phyloP scores from a whole-genome alignment of 768 basidiomycete species.

The Boletellus sp. region DNA sequence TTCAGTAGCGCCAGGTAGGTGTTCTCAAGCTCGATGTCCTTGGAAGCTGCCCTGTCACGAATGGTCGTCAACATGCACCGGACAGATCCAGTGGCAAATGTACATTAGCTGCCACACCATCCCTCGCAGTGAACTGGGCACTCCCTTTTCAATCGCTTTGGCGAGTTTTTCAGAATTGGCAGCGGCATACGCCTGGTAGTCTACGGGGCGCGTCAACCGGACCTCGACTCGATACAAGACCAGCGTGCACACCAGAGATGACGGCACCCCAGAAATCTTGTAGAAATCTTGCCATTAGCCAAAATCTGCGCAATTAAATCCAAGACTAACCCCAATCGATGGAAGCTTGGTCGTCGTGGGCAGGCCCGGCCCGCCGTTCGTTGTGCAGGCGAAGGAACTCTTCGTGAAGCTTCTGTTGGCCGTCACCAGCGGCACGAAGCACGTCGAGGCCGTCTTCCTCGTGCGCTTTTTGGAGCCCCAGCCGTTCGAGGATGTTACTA shows the following conservation, averaged over 20 bases:
- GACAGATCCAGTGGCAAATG: conserved; percentile 13
- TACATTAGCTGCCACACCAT: conserved; percentile 98
- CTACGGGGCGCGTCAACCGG: conserved; percentile 34
- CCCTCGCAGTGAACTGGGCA: conserved; percentile 82
- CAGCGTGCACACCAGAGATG: conserved; percentile 61
- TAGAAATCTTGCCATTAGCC: conserved; percentile 5
- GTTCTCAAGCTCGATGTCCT: conserved; percentile 80
- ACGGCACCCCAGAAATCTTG: conserved; percentile 95
- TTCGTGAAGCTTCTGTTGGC: conserved; percentile 68
- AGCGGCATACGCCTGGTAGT: conserved; percentile 86
- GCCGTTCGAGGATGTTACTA: conserved; percentile 47
- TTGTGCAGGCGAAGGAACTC: conserved; percentile 69
- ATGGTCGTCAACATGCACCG: conserved; percentile 11
- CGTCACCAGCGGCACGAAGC: conserved; percentile 53
- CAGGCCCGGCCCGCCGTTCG: conserved; percentile 43
- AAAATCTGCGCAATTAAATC: not conserved
- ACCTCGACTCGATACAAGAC: not conserved
- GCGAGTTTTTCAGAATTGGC: conserved; percentile 76
- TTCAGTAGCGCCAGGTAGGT: conserved; percentile 81
- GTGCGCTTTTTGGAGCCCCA: conserved; percentile 45
- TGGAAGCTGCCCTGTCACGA: conserved; percentile 78
- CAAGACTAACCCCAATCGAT: conserved; percentile 74
- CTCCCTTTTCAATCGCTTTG: conserved; percentile 86
- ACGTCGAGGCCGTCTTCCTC: conserved; percentile 38
- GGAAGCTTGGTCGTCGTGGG: conserved; percentile 36